phyloP scores from a whole-genome alignment of 495 filamentous ascomycete species.

The Penicillium maclennaniae region DNA sequence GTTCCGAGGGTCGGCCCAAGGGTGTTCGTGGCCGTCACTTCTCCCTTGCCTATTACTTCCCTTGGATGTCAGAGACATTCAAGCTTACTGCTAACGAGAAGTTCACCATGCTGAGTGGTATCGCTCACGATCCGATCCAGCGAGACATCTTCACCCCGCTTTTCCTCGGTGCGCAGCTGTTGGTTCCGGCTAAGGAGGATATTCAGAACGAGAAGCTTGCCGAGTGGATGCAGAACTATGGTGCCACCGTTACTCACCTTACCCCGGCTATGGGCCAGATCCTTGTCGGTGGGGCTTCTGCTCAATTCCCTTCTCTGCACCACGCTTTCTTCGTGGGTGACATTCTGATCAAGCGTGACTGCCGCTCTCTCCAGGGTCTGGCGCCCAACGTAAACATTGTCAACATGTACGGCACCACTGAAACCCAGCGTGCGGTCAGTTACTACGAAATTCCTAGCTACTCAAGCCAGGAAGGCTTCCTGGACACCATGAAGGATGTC shows the following conservation, averaged over 20 bases:
- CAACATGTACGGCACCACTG: conserved; percentile 92
- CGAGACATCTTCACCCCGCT: conserved; percentile 92
- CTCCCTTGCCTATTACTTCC: conserved; percentile 79
- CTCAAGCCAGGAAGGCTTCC: conserved; percentile 59
- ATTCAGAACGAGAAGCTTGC: conserved; percentile 87
- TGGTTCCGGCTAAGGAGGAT: conserved; percentile 79
- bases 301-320: conserved; percentile 71
- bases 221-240: conserved; percentile 82
- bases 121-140: conserved; percentile 86
- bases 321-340: conserved; percentile 94
- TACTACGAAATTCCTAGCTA: conserved; percentile 81
- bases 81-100: conserved; percentile 66
- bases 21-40: conserved; percentile 89
- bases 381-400: conserved; percentile 77
- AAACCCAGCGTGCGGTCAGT: conserved; percentile 81
- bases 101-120: conserved; percentile 83
- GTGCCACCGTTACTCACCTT: conserved; percentile 81
- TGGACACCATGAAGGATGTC: conserved; percentile 71
- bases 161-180: conserved; percentile 76
- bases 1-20: conserved; percentile 80
- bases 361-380: conserved; percentile 69
- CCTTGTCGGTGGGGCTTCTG: conserved; percentile 76
- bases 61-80: conserved; percentile 89
- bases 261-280: conserved; percentile 97
- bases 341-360: conserved; percentile 82